Conservation (phyloP, 2,329 filamentous ascomycete genomes). For the Hypomyces rosellus region DNA sequence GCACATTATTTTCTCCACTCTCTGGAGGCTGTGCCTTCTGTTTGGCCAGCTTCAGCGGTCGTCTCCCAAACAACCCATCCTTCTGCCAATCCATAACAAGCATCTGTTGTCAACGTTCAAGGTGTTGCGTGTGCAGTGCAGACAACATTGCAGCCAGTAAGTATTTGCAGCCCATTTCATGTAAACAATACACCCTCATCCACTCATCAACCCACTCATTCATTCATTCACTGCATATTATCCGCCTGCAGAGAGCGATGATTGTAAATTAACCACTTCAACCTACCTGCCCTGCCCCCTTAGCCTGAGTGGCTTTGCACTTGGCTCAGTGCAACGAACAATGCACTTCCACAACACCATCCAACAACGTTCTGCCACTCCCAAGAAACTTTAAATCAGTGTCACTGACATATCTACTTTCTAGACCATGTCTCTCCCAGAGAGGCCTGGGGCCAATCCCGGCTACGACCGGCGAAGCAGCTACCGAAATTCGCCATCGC, state of each 20-base stretch:
- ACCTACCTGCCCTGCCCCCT: slow-evolving; percentile 1
- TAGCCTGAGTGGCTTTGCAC: neutral
- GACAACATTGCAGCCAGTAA: slow-evolving; percentile 9
- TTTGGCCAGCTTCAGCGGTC: slow-evolving; percentile 8
- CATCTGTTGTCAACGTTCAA: slow-evolving; percentile 3
- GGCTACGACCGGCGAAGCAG: slow-evolving; percentile 55
- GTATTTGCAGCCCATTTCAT: neutral
- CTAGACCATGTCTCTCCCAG: slow-evolving; percentile 55
- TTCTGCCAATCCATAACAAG: slow-evolving; percentile 3
- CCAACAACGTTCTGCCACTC: slow-evolving; percentile 1
- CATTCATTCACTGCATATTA: no score
- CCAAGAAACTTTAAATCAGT: slow-evolving; percentile 1
- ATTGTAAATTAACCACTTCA: neutral
- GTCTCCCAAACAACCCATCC: slow-evolving; percentile 12
- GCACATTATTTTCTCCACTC: slow-evolving; percentile 8
- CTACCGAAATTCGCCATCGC: slow-evolving; percentile 63
- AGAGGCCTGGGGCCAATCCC: slow-evolving; percentile 58
- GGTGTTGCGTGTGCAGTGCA: slow-evolving; percentile 8
- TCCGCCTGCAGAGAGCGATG: no score
- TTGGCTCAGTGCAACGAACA: neutral
- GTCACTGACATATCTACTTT: slow-evolving; percentile 3
- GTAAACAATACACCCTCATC: no score
- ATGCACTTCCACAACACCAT: neutral
- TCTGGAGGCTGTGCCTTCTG: slow-evolving; percentile 4
- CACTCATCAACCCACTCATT: no score